These are phyloP conservation scores for Barnettozyma siamensis DNA, from an alignment of 805 yeast genomes.

Conservation along the genomic window DNA sequence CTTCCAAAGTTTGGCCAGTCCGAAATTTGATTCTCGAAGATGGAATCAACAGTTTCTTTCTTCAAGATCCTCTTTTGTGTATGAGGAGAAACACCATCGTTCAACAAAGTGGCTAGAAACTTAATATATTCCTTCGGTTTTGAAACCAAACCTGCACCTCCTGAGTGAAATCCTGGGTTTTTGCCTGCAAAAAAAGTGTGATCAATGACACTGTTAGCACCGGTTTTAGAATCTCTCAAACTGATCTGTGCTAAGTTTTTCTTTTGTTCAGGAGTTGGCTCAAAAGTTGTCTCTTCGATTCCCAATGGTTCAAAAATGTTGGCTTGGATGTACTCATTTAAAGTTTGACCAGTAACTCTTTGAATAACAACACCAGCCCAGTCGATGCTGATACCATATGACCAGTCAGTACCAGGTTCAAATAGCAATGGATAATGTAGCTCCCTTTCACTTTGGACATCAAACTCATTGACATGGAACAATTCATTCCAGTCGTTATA, in stretches of 20 bases:
- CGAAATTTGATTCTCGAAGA: slow-evolving; percentile 3
- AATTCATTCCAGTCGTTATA: slow-evolving; percentile 20
- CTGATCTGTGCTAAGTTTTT: slow-evolving; percentile 22
- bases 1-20: slow-evolving; percentile 1
- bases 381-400: slow-evolving; percentile 31
- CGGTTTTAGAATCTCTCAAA: slow-evolving; percentile 17
- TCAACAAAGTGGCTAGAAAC: slow-evolving; percentile 34
- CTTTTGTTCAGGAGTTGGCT: slow-evolving; percentile 17
- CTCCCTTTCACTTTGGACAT: slow-evolving; percentile 11
- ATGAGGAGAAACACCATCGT: slow-evolving; percentile 34
- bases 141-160: slow-evolving; percentile 40
- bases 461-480: slow-evolving; percentile 16
- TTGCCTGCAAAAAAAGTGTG: slow-evolving; percentile 11
- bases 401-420: slow-evolving; percentile 34
- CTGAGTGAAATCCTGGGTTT: slow-evolving; percentile 25
- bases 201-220: slow-evolving; percentile 7
- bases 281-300: slow-evolving; percentile 24
- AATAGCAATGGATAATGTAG: slow-evolving; percentile 24
- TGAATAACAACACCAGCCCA: slow-evolving; percentile 33
- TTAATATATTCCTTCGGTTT: slow-evolving; percentile 35
- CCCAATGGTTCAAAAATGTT: slow-evolving; percentile 29
- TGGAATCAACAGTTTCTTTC: slow-evolving; percentile 27
- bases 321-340: slow-evolving; percentile 26
- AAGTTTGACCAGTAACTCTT: slow-evolving; percentile 24
- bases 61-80: slow-evolving; percentile 29